These are phyloP conservation scores for Flaveria trinervia DNA, from an alignment of 129 eudicot genomes.

Conservation along the genomic window DNA sequence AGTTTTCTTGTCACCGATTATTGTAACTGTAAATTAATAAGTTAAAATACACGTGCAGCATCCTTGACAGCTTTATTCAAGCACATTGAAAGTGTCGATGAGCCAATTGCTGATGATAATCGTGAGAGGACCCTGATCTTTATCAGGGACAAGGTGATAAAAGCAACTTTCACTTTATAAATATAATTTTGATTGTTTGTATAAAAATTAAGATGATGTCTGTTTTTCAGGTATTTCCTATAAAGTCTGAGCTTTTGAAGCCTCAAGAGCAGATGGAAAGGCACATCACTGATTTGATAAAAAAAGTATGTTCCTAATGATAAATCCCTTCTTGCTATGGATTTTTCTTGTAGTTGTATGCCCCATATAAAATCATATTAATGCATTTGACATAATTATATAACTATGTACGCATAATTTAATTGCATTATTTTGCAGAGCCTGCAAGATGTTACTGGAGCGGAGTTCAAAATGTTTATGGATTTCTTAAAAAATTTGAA, in stretches of 20 bases:
- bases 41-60: conserved; percentile 48
- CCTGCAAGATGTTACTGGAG: conserved; percentile 92
- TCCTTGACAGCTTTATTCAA: conserved; percentile 89
- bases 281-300: conserved; percentile 88
- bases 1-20: not conserved
- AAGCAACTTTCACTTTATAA: not conserved
- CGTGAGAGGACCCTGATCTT: conserved; percentile 82
- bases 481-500: conserved; percentile 80
- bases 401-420: not conserved
- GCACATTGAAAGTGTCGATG: conserved; percentile 86
- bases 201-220: not conserved
- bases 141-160: conserved; percentile 81
- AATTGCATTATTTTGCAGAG: conserved; percentile 51
- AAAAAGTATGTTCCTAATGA: conserved; percentile 50
- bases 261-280: conserved; percentile 95
- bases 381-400: not conserved
- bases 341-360: not conserved
- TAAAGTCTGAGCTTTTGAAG: conserved; percentile 85
- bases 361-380: not conserved
- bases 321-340: not conserved
- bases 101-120: conserved; percentile 82
- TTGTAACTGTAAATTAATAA: not conserved
- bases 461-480: conserved; percentile 90
- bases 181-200: not conserved
- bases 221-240: conserved; percentile 75